Conservation (phyloP, 2,329 filamentous ascomycete genomes). For the Aureobasidium sp. region DNA sequence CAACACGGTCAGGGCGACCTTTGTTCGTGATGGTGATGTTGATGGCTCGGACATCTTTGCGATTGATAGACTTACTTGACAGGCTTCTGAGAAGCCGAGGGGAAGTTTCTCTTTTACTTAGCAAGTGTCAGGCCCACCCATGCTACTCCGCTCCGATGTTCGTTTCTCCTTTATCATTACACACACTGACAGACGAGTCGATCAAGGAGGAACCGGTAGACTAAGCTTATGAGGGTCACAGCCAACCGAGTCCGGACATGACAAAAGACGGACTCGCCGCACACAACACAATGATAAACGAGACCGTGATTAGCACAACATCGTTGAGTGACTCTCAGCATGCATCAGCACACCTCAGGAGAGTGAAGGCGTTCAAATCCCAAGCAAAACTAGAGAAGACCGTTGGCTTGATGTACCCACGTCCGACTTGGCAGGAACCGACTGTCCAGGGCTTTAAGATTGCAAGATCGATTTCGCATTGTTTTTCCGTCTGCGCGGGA, state of each 20-base stretch:
- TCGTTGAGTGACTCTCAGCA: not conserved
- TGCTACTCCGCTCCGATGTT: not conserved
- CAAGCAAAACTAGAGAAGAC: not conserved
- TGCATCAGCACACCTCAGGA: not conserved
- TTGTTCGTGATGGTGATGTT: slow-evolving; percentile 2
- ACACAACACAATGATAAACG: not conserved
- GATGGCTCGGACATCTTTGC: not conserved
- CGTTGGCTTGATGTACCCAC: not conserved
- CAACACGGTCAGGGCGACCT: slow-evolving; percentile 11
- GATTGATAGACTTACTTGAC: not conserved
- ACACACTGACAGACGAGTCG: not conserved
- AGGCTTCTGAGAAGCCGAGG: not conserved
- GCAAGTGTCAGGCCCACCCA: not conserved
- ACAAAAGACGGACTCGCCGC: not conserved
- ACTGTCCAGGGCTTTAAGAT: not conserved
- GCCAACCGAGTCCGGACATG: not conserved
- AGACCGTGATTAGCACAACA: not conserved
- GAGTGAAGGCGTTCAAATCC: not conserved
- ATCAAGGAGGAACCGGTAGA: slow-evolving; percentile 1
- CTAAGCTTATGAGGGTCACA: not conserved
- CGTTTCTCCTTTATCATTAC: slow-evolving; percentile 7
- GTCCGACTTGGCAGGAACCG: slow-evolving; percentile 1
- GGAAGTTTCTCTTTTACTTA: not conserved
- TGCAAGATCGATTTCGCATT: not conserved
- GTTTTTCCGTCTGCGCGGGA: not conserved